These are phyloP conservation scores for Metarhizium album DNA, from an alignment of 2,329 filamentous ascomycete species.

Conservation along the genomic window DNA sequence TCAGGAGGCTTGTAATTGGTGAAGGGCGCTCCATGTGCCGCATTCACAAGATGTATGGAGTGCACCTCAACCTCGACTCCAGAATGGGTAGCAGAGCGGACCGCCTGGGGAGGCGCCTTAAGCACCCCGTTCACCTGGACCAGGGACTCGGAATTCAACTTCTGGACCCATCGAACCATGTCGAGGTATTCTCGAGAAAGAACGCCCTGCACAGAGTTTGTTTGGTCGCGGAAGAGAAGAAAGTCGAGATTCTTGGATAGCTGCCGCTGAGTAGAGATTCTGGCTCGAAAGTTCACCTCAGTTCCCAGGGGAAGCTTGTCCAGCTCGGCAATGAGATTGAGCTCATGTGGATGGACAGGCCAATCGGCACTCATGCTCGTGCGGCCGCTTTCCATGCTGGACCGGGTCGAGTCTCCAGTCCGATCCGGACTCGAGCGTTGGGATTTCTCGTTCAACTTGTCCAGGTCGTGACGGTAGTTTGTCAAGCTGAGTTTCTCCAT, in stretches of 20 bases:
- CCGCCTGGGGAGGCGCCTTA: constrained; percentile 60
- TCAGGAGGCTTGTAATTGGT: constrained; percentile 55
- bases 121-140: constrained; percentile 66
- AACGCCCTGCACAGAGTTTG: constrained; percentile 75
- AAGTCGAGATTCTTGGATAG: constrained; percentile 79
- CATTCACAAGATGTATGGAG: constrained; percentile 39
- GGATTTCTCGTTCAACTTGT: constrained; percentile 7
- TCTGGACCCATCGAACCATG: constrained; percentile 82
- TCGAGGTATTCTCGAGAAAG: constrained; percentile 46
- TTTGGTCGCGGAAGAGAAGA: constrained; percentile 75
- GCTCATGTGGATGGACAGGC: constrained; percentile 28
- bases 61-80: constrained; percentile 64
- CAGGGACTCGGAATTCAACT: constrained; percentile 66
- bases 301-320: constrained; percentile 26
- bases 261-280: constrained; percentile 55
- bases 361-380: constrained; percentile 27
- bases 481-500: constrained; percentile 17
- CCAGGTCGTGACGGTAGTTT: constrained; percentile 11
- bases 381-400: constrained; percentile 23
- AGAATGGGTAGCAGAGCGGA: constrained; percentile 66
- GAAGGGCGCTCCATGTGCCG: constrained; percentile 37
- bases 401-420: constrained; percentile 14
- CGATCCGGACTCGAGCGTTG: constrained; percentile 17
- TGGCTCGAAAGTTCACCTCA: constrained; percentile 30
- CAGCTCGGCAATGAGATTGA: constrained; percentile 27